phyloP scores from a whole-genome alignment of 2,329 filamentous ascomycete species.

The Calonectria naviculata region DNA sequence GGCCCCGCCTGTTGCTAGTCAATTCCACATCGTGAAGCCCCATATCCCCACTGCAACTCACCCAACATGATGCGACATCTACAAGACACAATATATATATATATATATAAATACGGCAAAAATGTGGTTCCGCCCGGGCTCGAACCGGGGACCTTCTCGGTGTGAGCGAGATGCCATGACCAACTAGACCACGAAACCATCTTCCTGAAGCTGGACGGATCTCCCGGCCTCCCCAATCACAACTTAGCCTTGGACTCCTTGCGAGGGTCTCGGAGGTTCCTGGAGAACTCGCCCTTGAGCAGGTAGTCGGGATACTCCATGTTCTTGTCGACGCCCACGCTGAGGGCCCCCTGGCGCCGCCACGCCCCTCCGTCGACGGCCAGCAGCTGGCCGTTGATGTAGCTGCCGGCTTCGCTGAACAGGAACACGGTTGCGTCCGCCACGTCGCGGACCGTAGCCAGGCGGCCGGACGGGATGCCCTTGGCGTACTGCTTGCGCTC shows the following conservation, averaged over 20 bases:
- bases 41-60: background rate
- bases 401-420: conserved; percentile 87
- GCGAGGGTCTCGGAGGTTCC: conserved; percentile 46
- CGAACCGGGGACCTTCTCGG: conserved; percentile 27
- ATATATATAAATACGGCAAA: background rate
- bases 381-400: conserved; percentile 84
- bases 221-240: conserved; percentile 30
- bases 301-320: conserved; percentile 66
- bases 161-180: conserved; percentile 25
- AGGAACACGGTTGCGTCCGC: conserved; percentile 92
- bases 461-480: conserved; percentile 77
- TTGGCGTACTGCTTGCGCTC: conserved; percentile 48
- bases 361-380: conserved; percentile 76
- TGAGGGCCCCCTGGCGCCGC: conserved; percentile 60
- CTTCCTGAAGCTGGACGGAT: background rate
- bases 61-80: background rate
- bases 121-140: conserved; percentile 23
- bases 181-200: conserved; percentile 23
- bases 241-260: conserved; percentile 54
- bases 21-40: background rate
- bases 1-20: background rate
- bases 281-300: conserved; percentile 47
- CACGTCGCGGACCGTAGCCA: conserved; percentile 86
- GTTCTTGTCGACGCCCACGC: conserved; percentile 58
- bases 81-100: background rate